Evolutionary conservation across 169 alveolate species (phyloP).

Genomic region (Plasmodium knowlesi): DNA sequence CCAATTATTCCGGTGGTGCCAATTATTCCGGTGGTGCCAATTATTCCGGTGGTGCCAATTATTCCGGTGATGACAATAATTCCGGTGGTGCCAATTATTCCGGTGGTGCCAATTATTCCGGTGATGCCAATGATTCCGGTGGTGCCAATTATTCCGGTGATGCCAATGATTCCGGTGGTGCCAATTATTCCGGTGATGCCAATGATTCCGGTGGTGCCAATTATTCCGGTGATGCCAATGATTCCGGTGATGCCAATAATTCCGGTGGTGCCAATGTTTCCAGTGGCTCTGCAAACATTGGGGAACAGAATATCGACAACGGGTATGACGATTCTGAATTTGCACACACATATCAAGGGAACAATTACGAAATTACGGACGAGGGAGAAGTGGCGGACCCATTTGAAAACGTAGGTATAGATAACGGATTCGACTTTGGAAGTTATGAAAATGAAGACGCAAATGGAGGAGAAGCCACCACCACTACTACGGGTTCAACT

Average conservation of each 20-base stretch:
- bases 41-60: not conserved
- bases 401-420: not conserved
- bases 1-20: too few relatives aligned
- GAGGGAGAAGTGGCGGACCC: not conserved
- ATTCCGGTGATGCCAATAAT: too few relatives aligned
- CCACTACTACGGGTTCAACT: not conserved
- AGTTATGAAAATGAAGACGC: not conserved
- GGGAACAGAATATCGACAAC: not conserved
- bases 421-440: not conserved
- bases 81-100: not conserved
- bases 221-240: too few relatives aligned
- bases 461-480: not conserved
- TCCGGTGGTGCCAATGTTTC: not conserved
- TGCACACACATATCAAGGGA: not conserved
- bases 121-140: too few relatives aligned
- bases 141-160: not conserved
- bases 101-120: not conserved
- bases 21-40: not conserved
- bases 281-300: not conserved
- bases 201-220: too few relatives aligned
- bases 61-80: too few relatives aligned
- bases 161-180: not conserved
- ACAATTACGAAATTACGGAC: not conserved
- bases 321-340: not conserved
- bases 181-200: too few relatives aligned